phyloP scores from a whole-genome alignment of 331 rosid species.

The Acacia concinna region DNA sequence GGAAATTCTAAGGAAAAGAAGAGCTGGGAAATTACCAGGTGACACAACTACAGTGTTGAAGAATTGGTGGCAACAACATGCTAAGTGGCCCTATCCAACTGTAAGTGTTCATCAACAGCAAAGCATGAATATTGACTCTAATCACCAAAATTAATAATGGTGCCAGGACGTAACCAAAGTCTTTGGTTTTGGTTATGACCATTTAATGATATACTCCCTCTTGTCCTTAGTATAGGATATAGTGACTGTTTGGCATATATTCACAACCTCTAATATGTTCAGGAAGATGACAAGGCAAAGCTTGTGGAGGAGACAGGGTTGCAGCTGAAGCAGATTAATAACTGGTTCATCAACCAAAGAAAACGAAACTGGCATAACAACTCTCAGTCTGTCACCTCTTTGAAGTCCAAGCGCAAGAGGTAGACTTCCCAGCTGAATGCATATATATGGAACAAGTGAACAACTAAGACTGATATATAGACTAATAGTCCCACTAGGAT shows the following conservation, averaged over 20 bases:
- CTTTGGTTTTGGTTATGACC: background rate
- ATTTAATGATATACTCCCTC: background rate
- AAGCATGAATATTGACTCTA: background rate
- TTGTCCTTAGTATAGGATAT: too few species aligned
- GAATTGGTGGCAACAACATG: conserved; percentile 98
- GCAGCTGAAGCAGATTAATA: conserved; percentile 98
- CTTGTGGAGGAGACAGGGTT: conserved; percentile 98
- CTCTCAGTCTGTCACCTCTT: conserved; percentile 87
- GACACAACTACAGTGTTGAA: conserved; percentile 93
- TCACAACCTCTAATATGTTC: conserved; percentile 16
- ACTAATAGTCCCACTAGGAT: background rate
- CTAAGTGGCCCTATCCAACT: conserved; percentile 99
- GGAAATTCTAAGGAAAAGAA: conserved; percentile 89
- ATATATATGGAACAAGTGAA: background rate
- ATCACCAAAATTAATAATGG: background rate
- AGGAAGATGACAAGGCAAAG: conserved; percentile 99
- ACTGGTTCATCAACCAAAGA: conserved; percentile 98
- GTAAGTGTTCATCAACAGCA: conserved; percentile 44
- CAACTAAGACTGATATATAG: background rate
- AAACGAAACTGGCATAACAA: conserved; percentile 98
- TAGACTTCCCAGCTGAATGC: conserved; percentile 31
- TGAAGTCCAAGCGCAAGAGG: conserved; percentile 98
- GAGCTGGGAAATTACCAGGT: conserved; percentile 97
- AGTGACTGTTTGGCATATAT: background rate
- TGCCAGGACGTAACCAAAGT: background rate